Percentiles rank a stretch among this genome's conserved stretches.
Evolutionary conservation across 495 filamentous ascomycete genomes (phyloP).

Genomic region (Talaromyces ruber): DNA sequence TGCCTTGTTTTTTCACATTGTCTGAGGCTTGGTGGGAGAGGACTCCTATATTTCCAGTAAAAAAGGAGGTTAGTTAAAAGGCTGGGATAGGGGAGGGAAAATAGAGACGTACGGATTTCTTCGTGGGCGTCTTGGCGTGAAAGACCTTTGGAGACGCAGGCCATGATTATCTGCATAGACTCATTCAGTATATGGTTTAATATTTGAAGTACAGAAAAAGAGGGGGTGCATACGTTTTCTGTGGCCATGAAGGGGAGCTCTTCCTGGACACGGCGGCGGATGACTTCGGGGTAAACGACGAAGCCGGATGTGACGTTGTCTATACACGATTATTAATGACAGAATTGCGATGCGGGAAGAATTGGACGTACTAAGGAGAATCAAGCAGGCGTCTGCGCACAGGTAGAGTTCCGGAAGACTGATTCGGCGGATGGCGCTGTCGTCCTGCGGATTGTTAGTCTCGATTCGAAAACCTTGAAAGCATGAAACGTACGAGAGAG

Average conservation of each 20-base stretch:
- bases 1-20: conserved; percentile 73
- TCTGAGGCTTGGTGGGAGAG: conserved; percentile 76
- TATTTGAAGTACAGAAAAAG: background rate
- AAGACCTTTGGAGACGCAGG: conserved; percentile 61
- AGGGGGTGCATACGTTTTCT: conserved; percentile 27
- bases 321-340: background rate
- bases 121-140: conserved; percentile 91
- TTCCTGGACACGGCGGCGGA: conserved; percentile 56
- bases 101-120: conserved; percentile 45
- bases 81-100: background rate
- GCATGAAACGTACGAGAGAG: conserved; percentile 26
- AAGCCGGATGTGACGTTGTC: conserved; percentile 78
- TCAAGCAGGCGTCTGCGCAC: background rate
- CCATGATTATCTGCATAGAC: conserved; percentile 74
- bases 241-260: conserved; percentile 91
- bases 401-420: conserved; percentile 52
- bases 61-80: background rate
- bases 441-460: conserved; percentile 18
- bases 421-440: conserved; percentile 52
- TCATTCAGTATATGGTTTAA: conserved; percentile 10
- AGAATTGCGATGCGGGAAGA: conserved; percentile 56
- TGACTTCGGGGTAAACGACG: conserved; percentile 78
- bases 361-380: background rate
- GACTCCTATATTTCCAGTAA: conserved; percentile 25
- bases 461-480: background rate